Percentiles rank a stretch among this genome's conserved stretches.
These are phyloP conservation scores for Hypomontagnella monticulosa DNA, from an alignment of 495 filamentous ascomycete species.

Conservation along the genomic window DNA sequence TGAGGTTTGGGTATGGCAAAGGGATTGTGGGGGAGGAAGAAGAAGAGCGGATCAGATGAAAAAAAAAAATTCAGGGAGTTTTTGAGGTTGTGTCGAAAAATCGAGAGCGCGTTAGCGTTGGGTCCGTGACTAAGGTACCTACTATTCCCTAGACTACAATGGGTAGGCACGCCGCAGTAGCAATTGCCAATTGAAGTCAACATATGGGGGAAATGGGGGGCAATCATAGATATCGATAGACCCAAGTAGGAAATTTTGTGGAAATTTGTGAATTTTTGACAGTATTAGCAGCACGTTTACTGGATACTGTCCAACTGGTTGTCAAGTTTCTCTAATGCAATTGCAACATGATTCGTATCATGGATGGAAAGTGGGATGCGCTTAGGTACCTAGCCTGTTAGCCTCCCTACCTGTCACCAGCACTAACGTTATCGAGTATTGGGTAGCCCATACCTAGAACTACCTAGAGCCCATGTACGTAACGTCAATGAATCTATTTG, in stretches of 20 bases:
- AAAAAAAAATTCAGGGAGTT: conserved; percentile 49
- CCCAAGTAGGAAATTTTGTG: conserved; percentile 22
- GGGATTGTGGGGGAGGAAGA: conserved; percentile 47
- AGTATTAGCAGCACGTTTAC: no score
- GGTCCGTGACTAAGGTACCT: conserved; percentile 38
- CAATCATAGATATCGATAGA: conserved; percentile 28
- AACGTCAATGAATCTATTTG: no score
- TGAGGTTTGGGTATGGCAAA: conserved; percentile 50
- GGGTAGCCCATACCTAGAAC: neutral
- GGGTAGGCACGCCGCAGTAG: conserved; percentile 17
- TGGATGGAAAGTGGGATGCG: conserved; percentile 30
- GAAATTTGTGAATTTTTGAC: conserved; percentile 1
- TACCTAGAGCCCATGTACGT: no score
- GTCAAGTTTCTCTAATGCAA: conserved; percentile 8
- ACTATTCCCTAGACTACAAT: conserved; percentile 19
- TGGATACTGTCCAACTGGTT: no score
- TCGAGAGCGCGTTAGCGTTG: conserved; percentile 43
- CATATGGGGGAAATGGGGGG: conserved; percentile 15
- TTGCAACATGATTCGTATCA: conserved; percentile 18
- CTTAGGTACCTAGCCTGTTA: no score
- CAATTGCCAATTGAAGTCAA: conserved; percentile 23
- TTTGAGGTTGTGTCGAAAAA: conserved; percentile 44
- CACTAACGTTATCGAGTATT: conserved; percentile 28
- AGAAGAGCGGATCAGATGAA: conserved; percentile 47
- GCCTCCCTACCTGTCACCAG: no score